Base-by-base conservation (phyloP, 352 stramenopile species). In the Globisporangium barbulae region DNA sequence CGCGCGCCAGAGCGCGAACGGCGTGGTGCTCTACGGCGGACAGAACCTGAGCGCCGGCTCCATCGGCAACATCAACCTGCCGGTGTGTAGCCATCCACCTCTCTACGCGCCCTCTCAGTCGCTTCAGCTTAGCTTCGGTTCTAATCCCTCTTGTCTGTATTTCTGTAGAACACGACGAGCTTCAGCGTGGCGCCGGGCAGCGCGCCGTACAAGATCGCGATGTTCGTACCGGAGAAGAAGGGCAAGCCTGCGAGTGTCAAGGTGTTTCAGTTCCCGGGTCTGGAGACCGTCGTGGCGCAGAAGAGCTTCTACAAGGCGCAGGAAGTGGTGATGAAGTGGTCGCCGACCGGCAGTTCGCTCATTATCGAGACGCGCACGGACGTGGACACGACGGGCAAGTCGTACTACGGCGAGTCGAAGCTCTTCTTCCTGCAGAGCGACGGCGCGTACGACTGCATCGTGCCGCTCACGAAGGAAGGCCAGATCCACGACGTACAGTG, bases 381-480 rank as follows among this genome's bases (percentile, higher is more conserved):
- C 59, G 85, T 97, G 19, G 91, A 98, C 64, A 96, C 89, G 42
- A 94, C 88, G 0, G 94, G 94, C 62, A 87, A 98, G 74, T 98
- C 91, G 47, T 99, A 99, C 78, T 99, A 99, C 64, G 97, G 97
- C 53, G 97, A 97, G 59, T 98, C 96, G 0, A 91, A 94, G 10
- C 76, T 99, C 2, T 99, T 98, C 75, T 94, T 99, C 66, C 74
- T 99, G 65, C 85, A 98, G 72, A 87, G 83, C 56, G 90, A 98
- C 64, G 88, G 91, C 39, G 78, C 90, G 30, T 97, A 98, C 69
- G 87, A 97, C 70, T 97, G 73, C 83, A 98, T 88, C 71, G 91
- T 89, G 61, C 96, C 75, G 63, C 83, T 83, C 19, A 96, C 77
- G 58, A 98, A 92, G 65, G 78, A 96, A 65, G 94, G 96, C 3